These are phyloP conservation scores for Neurospora sp. DNA, from an alignment of 495 filamentous ascomycete species.

Conservation along the genomic window DNA sequence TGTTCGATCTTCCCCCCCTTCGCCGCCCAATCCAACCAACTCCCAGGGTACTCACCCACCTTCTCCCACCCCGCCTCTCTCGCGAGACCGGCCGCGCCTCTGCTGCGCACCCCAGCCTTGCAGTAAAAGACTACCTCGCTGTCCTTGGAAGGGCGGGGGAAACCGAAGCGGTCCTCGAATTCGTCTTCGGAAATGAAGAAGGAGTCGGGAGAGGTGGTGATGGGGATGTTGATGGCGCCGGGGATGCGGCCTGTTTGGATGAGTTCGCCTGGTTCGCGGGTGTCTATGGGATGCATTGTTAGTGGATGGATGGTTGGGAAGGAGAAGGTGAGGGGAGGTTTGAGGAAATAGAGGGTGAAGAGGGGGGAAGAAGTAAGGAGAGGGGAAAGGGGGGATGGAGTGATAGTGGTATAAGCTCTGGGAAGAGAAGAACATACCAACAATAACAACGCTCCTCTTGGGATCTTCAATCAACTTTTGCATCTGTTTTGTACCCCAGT, in stretches of 20 bases:
- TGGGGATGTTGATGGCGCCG: conserved; percentile 64
- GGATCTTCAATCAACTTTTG: conserved; percentile 8
- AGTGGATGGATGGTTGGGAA: neutral
- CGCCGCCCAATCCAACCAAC: conserved; percentile 79
- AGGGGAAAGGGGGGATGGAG: too few relatives aligned
- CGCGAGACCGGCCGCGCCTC: conserved; percentile 72
- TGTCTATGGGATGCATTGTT: conserved; percentile 37
- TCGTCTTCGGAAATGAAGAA: conserved; percentile 63
- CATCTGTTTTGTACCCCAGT: conserved; percentile 1
- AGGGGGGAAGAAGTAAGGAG: neutral
- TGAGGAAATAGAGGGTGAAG: too few relatives aligned
- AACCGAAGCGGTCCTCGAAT: conserved; percentile 66
- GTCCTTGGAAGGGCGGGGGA: conserved; percentile 45
- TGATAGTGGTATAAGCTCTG: too few relatives aligned
- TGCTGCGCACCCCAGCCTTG: conserved; percentile 75
- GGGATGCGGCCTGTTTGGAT: conserved; percentile 63
- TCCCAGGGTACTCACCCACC: conserved; percentile 75
- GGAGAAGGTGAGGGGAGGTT: conserved; percentile 2
- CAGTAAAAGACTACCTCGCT: conserved; percentile 79
- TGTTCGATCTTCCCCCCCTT: conserved; percentile 53
- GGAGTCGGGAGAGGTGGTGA: conserved; percentile 65
- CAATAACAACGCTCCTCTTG: conserved; percentile 5
- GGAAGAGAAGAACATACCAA: conserved; percentile 21
- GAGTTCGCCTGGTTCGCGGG: conserved; percentile 79
- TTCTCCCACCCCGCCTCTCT: conserved; percentile 60